A percentile compares a stretch with the other conserved stretches of the same genome.
Evolutionary conservation across 768 basidiomycete genomes (phyloP).

Genomic region (Russula earlei): DNA sequence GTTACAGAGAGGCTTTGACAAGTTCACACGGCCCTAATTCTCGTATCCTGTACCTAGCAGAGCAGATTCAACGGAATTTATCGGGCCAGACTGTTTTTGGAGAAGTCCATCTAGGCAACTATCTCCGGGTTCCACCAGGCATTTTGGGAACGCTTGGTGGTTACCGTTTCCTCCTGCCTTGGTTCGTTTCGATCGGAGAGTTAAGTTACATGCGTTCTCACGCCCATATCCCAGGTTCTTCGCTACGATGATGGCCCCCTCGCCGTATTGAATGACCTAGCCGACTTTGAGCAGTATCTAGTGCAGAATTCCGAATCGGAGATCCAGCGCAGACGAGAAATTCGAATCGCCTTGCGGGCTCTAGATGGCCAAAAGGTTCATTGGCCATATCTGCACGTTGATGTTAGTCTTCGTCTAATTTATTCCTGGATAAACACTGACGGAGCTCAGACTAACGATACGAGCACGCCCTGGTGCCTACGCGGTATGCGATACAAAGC

Average conservation of each 20-base stretch:
- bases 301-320: slow-evolving; percentile 46
- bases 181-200: slow-evolving; percentile 30
- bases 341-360: slow-evolving; percentile 55
- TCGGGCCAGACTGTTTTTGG: slow-evolving; percentile 74
- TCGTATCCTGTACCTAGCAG: slow-evolving; percentile 40
- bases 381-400: slow-evolving; percentile 56
- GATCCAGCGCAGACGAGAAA: slow-evolving; percentile 41
- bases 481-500: slow-evolving; percentile 41
- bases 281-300: slow-evolving; percentile 50
- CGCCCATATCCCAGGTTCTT: slow-evolving; percentile 38
- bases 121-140: slow-evolving; percentile 34
- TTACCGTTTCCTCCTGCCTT: slow-evolving; percentile 70
- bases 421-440: neutral
- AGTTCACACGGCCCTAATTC: slow-evolving; percentile 40
- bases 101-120: slow-evolving; percentile 28
- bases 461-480: slow-evolving; percentile 36
- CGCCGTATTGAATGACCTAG: slow-evolving; percentile 36
- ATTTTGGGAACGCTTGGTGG: slow-evolving; percentile 74
- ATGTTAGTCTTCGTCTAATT: slow-evolving; percentile 30
- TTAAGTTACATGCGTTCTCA: neutral
- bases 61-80: slow-evolving; percentile 45
- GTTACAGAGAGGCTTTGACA: slow-evolving; percentile 45
- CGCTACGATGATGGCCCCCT: slow-evolving; percentile 55
- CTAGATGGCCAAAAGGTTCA: slow-evolving; percentile 51
- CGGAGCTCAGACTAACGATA: slow-evolving; percentile 38